A percentile compares a stretch with the other conserved stretches of the same genome.
Conservation (phyloP, 345 rosid genomes). For the Euphorbia tirucalli region DNA sequence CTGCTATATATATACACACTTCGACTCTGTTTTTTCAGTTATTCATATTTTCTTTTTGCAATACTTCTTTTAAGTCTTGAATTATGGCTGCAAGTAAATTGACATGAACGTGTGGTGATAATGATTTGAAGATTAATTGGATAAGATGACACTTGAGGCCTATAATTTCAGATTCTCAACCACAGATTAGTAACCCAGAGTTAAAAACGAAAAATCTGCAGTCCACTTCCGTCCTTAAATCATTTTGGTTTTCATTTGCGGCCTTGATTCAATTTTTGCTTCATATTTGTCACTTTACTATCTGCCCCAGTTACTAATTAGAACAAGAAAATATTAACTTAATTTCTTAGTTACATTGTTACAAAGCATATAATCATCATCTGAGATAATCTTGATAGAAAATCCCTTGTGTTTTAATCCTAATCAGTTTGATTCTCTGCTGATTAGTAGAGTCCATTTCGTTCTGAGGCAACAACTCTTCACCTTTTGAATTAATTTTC, state of each 20-base stretch:
- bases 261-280: background rate
- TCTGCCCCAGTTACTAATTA: too few relatives aligned
- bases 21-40: background rate
- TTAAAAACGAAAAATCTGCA: background rate
- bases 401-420: too few relatives aligned
- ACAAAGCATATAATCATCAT: too few relatives aligned
- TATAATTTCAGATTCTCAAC: conserved; percentile 25
- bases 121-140: conserved; percentile 35
- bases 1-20: conserved; percentile 11
- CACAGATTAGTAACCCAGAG: conserved; percentile 26
- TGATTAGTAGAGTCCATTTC: too few relatives aligned
- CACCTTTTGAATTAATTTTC: background rate
- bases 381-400: too few relatives aligned
- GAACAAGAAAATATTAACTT: too few relatives aligned
- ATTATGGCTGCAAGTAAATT: conserved; percentile 44
- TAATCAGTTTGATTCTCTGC: too few relatives aligned
- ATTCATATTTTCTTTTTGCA: conserved; percentile 8
- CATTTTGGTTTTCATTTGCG: background rate
- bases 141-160: conserved; percentile 44
- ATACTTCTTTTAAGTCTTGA: too few relatives aligned
- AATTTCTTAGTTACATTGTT: too few relatives aligned
- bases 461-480: too few relatives aligned
- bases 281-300: too few relatives aligned
- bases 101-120: conserved; percentile 55
- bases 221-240: background rate